phyloP scores from a whole-genome alignment of 352 stramenopile species.

The Pythium aphanidermatum region DNA sequence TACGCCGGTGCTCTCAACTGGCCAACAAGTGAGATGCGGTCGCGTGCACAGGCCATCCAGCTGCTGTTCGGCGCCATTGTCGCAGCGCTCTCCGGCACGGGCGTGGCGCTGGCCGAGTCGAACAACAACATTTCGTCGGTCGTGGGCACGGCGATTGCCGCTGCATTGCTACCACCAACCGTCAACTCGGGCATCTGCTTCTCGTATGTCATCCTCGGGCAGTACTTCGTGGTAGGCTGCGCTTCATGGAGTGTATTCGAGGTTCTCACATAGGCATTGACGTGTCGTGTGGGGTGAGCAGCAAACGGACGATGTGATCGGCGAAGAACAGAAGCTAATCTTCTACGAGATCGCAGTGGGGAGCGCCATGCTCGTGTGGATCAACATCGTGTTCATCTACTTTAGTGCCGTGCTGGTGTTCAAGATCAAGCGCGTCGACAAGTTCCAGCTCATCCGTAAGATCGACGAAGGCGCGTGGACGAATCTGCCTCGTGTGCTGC shows the following conservation, averaged over 20 bases:
- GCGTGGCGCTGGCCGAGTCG: constrained; percentile 74
- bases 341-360: constrained; percentile 86
- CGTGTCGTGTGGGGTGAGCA: too few species aligned
- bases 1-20: constrained; percentile 75
- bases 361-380: constrained; percentile 78
- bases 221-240: constrained; percentile 65
- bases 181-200: constrained; percentile 87
- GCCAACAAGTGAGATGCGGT: constrained; percentile 80
- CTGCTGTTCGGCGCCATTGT: constrained; percentile 79
- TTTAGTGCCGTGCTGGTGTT: constrained; percentile 82
- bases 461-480: constrained; percentile 76
- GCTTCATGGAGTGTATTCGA: neutral
- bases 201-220: constrained; percentile 80
- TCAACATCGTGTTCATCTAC: constrained; percentile 88
- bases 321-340: constrained; percentile 76
- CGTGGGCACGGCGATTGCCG: constrained; percentile 85
- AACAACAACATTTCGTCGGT: constrained; percentile 87
- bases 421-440: constrained; percentile 84
- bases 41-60: constrained; percentile 68
- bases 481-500: constrained; percentile 68
- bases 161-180: constrained; percentile 70
- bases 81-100: constrained; percentile 65
- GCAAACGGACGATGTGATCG: constrained; percentile 58
- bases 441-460: constrained; percentile 77
- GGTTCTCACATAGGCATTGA: neutral